Percentiles rank a stretch among this genome's conserved stretches.
phyloP scores from a whole-genome alignment of 441 rosid genomes.

The Gossypium aridum region DNA sequence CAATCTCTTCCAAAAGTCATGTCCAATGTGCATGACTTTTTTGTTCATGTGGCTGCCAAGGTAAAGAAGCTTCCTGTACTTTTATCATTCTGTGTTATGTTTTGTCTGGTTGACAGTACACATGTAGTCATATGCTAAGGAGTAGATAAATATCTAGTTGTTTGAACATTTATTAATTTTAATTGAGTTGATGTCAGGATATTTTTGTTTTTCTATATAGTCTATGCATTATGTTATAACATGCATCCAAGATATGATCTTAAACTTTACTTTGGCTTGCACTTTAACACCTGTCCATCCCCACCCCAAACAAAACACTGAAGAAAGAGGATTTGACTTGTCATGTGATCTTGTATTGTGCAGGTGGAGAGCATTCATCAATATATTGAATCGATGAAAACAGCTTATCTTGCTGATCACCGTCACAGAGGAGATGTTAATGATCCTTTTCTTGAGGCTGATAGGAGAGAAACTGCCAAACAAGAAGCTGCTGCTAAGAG shows the following conservation, averaged over 20 bases:
- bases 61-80: slow-evolving; percentile 29
- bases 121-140: not conserved
- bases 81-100: slow-evolving; percentile 4
- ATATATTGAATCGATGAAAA: slow-evolving; percentile 81
- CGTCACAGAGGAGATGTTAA: slow-evolving; percentile 74
- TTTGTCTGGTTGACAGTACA: not conserved
- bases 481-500: slow-evolving; percentile 97
- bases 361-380: slow-evolving; percentile 96
- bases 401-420: slow-evolving; percentile 87
- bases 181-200: slow-evolving; percentile 9
- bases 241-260: not conserved
- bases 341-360: slow-evolving; percentile 3
- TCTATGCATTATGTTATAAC: not conserved
- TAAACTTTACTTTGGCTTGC: not conserved
- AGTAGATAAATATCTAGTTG: not conserved
- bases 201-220: not conserved
- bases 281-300: not conserved
- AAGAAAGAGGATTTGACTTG: not conserved
- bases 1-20: slow-evolving; percentile 90
- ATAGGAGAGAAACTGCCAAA: slow-evolving; percentile 93
- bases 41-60: slow-evolving; percentile 98
- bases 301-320: not conserved
- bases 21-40: slow-evolving; percentile 86
- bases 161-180: not conserved
- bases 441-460: slow-evolving; percentile 97